A percentile compares a stretch with the other conserved stretches of the same genome.
Conservation (phyloP, 371 early-diverging fungal species). For the Mortierella sp. region DNA sequence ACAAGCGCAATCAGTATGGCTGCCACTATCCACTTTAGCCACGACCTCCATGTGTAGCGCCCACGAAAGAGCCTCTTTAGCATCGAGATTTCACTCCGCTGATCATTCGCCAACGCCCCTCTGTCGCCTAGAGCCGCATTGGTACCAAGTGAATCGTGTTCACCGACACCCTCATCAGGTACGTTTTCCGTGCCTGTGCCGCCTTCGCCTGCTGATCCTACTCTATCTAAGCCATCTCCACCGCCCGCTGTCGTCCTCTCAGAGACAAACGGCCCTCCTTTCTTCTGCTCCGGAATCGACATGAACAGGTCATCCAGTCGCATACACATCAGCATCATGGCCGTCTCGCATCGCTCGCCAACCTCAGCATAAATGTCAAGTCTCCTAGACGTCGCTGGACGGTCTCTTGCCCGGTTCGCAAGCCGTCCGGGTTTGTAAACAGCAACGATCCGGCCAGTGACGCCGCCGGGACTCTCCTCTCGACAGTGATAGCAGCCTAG, state of each 20-base stretch:
- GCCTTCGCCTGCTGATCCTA: not conserved
- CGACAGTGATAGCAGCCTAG: constrained; percentile 38
- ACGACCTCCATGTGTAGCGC: constrained; percentile 2
- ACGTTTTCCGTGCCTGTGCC: not conserved
- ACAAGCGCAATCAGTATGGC: constrained; percentile 25
- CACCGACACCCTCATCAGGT: not conserved
- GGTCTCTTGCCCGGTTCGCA: constrained; percentile 40
- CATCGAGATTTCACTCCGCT: not conserved
- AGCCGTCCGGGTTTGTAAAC: constrained; percentile 34
- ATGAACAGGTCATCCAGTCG: constrained; percentile 46
- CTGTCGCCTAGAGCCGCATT: no score
- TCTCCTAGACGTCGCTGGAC: constrained; percentile 24
- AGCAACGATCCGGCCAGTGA: constrained; percentile 34
- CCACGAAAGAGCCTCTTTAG: constrained; percentile 7
- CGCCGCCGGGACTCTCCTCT: constrained; percentile 23
- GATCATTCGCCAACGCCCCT: not conserved
- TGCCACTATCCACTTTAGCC: constrained; percentile 28
- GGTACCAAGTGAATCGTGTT: no score
- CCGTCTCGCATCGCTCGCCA: constrained; percentile 47
- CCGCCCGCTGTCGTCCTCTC: not conserved
- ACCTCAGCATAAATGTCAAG: constrained; percentile 42
- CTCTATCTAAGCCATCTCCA: not conserved
- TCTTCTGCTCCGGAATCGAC: constrained; percentile 40
- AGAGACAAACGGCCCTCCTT: constrained; percentile 18
- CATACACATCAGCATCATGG: constrained; percentile 46